phyloP scores from a whole-genome alignment of 2,329 filamentous ascomycete species.

The Pestalotiopsis sp. region DNA sequence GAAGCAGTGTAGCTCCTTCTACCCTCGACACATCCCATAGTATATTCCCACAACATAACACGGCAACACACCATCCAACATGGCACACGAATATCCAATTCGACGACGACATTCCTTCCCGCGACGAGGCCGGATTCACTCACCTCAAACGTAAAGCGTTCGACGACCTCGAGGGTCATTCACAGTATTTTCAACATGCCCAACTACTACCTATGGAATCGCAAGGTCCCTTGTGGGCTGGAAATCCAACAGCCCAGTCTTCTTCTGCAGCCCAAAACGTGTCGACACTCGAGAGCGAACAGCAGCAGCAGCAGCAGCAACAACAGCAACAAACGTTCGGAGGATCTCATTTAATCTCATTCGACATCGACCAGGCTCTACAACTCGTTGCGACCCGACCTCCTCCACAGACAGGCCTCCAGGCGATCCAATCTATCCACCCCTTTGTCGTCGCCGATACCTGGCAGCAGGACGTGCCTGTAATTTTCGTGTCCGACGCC shows the following conservation, averaged over 20 bases:
- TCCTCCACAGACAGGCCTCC: slow-evolving; percentile 81
- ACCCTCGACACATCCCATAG: not conserved
- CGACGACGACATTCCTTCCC: not conserved
- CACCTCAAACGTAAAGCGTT: not conserved
- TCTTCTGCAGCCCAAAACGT: no score
- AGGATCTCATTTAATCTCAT: slow-evolving; percentile 35
- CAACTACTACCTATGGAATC: no score
- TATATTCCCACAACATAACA: not conserved
- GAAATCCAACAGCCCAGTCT: no score
- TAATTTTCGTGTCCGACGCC: slow-evolving; percentile 89
- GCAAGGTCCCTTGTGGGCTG: no score
- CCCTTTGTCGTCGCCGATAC: slow-evolving; percentile 90
- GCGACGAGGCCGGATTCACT: not conserved
- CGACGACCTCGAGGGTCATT: no score
- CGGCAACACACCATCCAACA: not conserved
- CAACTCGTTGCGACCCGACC: slow-evolving; percentile 77
- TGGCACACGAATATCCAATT: not conserved
- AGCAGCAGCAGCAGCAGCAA: no score
- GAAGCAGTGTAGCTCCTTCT: not conserved
- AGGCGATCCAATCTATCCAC: slow-evolving; percentile 86
- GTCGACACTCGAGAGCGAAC: no score
- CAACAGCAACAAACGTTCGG: not conserved
- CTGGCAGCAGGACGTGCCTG: slow-evolving; percentile 78
- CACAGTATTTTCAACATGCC: no score
- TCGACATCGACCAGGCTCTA: slow-evolving; percentile 83